Percentiles rank a stretch among this genome's conserved stretches.
phyloP scores from a whole-genome alignment of 768 basidiomycete genomes.

The Candolleomyces eurysporus region DNA sequence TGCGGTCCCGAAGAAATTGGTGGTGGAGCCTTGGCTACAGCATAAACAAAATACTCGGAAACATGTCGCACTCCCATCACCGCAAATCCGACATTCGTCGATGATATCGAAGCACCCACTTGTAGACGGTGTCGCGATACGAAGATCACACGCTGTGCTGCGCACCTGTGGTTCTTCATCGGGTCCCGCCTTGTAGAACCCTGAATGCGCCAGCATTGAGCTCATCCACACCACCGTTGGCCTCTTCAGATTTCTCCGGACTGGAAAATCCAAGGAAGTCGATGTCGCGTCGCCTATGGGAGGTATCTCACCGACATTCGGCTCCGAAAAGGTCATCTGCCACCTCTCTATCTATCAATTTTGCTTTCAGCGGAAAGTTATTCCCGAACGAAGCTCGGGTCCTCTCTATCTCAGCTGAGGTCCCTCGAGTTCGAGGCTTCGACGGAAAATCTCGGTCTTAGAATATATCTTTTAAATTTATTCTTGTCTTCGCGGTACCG shows the following conservation, averaged over 20 bases:
- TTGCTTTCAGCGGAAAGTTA: too few relatives aligned
- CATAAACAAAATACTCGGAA: not conserved
- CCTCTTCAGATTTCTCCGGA: not conserved
- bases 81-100: not conserved
- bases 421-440: not conserved
- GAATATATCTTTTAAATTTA: not conserved
- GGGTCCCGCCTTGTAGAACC: not conserved
- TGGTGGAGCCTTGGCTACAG: not conserved
- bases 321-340: too few relatives aligned
- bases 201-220: not conserved
- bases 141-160: not conserved
- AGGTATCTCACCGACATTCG: too few relatives aligned
- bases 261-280: not conserved
- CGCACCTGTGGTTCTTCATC: not conserved
- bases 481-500: not conserved
- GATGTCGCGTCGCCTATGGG: not conserved
- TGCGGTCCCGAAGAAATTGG: not conserved
- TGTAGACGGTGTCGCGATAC: not conserved
- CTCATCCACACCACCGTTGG: not conserved
- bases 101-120: not conserved
- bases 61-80: not conserved
- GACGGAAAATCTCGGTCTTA: not conserved
- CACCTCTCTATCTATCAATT: too few relatives aligned
- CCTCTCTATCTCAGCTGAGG: not conserved
- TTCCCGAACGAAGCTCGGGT: too few relatives aligned